phyloP scores from a whole-genome alignment of 306 rosid genomes.

The cucumber (Cucumis sativus) region Cucumber_9930_V3 NC_026659.2:1233501-1234000 shows the following conservation, averaged over 20 bases:
- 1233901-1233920: constrained; percentile 58
- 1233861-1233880: constrained; percentile 28
- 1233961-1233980: constrained; percentile 63
- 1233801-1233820: constrained; percentile 38
- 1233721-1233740: neutral
- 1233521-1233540: neutral
- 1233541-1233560: neutral
- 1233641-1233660: constrained; percentile 70
- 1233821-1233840: constrained; percentile 13
- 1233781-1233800: constrained; percentile 48
- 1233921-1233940: constrained; percentile 45
- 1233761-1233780: constrained; percentile 75
- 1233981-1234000: neutral
- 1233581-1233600: constrained; percentile 33
- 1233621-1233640: constrained; percentile 76
- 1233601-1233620: constrained; percentile 77
- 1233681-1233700: neutral
- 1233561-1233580: neutral
- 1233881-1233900: constrained; percentile 87
- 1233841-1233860: neutral
- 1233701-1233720: neutral
- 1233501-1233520: neutral
- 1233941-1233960: constrained; percentile 65
- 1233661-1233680: constrained; percentile 72
- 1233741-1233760: neutral